Conservation (phyloP, 805 yeast genomes). For the Starmerella apis region DNA sequence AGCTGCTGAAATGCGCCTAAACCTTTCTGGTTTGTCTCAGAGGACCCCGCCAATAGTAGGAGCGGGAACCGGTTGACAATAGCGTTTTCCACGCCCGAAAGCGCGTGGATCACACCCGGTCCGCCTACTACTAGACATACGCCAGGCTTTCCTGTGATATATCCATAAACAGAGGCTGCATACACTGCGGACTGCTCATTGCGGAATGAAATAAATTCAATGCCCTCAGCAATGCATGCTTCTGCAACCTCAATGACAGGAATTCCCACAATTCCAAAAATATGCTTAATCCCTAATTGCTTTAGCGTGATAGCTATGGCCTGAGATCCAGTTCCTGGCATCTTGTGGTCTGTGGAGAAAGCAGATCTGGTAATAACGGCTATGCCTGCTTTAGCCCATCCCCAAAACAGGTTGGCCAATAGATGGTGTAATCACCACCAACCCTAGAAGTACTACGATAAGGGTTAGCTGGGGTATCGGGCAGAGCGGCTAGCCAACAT, state of each 20-base stretch:
- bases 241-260: conserved; percentile 68
- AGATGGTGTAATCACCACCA: no score
- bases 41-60: conserved; percentile 54
- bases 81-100: conserved; percentile 57
- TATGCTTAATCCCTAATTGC: conserved; percentile 43
- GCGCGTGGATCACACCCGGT: conserved; percentile 59
- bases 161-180: conserved; percentile 65
- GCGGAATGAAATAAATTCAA: conserved; percentile 50
- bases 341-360: not conserved
- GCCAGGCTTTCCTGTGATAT: conserved; percentile 53
- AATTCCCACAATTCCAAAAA: conserved; percentile 66
- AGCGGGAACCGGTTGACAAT: conserved; percentile 55
- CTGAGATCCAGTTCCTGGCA: conserved; percentile 34
- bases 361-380: not conserved
- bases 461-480: no score
- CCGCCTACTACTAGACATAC: conserved; percentile 65
- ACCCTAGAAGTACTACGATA: no score
- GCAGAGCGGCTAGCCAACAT: no score
- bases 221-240: conserved; percentile 43
- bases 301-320: conserved; percentile 42
- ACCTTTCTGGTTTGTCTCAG: conserved; percentile 39
- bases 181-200: conserved; percentile 68
- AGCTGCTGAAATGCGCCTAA: conserved; percentile 65
- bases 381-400: no score
- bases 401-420: no score